Percentiles rank a stretch among this genome's conserved stretches.
Evolutionary conservation across 208 protist genomes (phyloP).

Genomic region (Angomonas ambiguus): DNA sequence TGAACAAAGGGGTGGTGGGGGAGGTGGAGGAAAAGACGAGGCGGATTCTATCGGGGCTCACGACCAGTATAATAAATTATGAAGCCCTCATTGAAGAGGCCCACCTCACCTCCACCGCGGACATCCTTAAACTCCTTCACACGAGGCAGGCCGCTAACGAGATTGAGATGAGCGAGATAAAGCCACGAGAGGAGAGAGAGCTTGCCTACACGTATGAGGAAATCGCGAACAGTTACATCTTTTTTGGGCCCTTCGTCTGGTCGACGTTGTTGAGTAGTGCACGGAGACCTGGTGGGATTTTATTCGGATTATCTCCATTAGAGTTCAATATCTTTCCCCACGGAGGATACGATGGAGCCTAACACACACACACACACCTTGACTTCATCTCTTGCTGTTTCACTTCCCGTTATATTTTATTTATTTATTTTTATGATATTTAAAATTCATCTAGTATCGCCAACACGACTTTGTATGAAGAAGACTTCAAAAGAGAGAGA

Average conservation of each 20-base stretch:
- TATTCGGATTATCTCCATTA: constrained; percentile 42
- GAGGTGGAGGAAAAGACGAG: not conserved
- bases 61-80: constrained; percentile 27
- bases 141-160: not conserved
- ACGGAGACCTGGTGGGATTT: constrained; percentile 42
- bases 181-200: not conserved
- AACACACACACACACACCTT: not conserved
- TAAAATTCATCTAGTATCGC: not conserved
- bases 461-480: too few species aligned
- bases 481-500: too few species aligned
- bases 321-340: constrained; percentile 47
- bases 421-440: not conserved
- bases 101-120: constrained; percentile 5
- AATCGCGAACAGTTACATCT: constrained; percentile 70
- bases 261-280: constrained; percentile 52
- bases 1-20: not conserved
- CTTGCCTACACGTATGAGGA: constrained; percentile 75
- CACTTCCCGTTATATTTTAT: constrained; percentile 5
- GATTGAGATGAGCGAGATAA: not conserved
- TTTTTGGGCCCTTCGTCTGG: constrained; percentile 86
- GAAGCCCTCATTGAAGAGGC: constrained; percentile 46
- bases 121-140: constrained; percentile 1
- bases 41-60: constrained; percentile 21
- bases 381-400: constrained; percentile 1
- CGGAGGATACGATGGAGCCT: constrained; percentile 5